These are phyloP conservation scores for Beauveria australis DNA, from an alignment of 2,329 filamentous ascomycete genomes.

Conservation along the genomic window DNA sequence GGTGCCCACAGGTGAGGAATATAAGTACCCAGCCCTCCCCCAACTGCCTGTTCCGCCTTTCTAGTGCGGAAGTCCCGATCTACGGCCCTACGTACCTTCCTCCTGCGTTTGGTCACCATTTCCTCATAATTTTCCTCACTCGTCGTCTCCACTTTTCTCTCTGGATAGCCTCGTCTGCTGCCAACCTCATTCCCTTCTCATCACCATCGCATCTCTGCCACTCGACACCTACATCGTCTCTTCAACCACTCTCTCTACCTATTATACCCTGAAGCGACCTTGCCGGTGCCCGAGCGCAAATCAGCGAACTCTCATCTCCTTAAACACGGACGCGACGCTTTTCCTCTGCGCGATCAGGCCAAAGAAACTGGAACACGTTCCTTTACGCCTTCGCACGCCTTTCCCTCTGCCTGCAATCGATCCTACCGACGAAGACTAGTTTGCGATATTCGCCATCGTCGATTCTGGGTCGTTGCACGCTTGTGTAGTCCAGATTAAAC, in stretches of 20 bases:
- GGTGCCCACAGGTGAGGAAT: conserved; percentile 38
- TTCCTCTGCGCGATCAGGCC: conserved; percentile 18
- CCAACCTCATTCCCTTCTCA: conserved; percentile 7
- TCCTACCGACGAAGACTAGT: conserved; percentile 25
- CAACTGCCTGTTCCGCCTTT: conserved; percentile 40
- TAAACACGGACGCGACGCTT: conserved; percentile 19
- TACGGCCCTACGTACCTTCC: conserved; percentile 44
- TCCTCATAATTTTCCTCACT: conserved; percentile 25
- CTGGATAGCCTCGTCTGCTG: conserved; percentile 7
- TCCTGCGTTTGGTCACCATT: conserved; percentile 35
- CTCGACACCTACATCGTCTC: conserved; percentile 9
- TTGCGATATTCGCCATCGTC: conserved; percentile 11
- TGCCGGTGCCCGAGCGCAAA: conserved; percentile 8
- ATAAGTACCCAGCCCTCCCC: conserved; percentile 49
- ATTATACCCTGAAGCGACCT: conserved; percentile 8
- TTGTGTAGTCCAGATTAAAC: conserved; percentile 23
- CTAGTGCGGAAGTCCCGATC: conserved; percentile 49
- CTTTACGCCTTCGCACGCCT: conserved; percentile 24
- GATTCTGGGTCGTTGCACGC: conserved; percentile 10
- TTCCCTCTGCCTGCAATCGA: conserved; percentile 22
- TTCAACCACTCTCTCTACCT: conserved; percentile 8
- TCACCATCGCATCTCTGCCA: not conserved
- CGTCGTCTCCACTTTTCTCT: conserved; percentile 27
- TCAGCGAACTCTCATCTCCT: conserved; percentile 8
- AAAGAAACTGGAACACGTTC: conserved; percentile 37